Base-by-base conservation (phyloP, 2,329 filamentous ascomycete species). In the Capronia americana region DNA sequence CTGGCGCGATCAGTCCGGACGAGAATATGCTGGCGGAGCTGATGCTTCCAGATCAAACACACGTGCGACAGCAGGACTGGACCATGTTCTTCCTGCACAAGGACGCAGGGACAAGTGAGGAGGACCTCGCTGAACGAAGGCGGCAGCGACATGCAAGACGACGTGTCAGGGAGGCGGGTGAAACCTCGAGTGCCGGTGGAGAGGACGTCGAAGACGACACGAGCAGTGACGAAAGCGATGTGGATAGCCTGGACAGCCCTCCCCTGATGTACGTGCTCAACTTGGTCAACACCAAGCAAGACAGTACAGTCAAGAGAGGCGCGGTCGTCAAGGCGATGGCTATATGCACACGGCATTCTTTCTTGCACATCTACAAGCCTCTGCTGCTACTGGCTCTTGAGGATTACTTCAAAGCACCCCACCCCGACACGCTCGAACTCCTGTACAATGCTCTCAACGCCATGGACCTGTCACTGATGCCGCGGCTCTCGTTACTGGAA, bases 71-170 rank as follows among this genome's bases (percentile, higher is more conserved):
- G 75, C 93, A 98, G 79, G 95, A 99, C 78, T 99, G 95, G 95
- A 99, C 95, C 50, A 97, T 98, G 63, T 99, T 99, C 82, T 99
- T 99, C 77, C 78, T 99, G 64, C 95, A 99, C 81, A 98, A 98
- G 78, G 95, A 99, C 77, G 92, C 90, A 3, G 93, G 88, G 67
- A 88, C 90, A 58, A 90, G 92, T 64, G 93, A 96, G 67, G 91
- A 93, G 32, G 86, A 88, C 64, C 90, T 92, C 72, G 73, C 83
- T 77, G 63, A 81, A 79, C 71, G 79, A 77, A 51, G 79, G 81
- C 54, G 80, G 78, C 50, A 76, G 77, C 51, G 80, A 80, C 6
- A 75, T 75, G 7, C 51, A 17, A 57, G 55, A 26, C 74, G 75
- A 26, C 63, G 64, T 72, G 85, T 20, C 58, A 73, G 77, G 26